phyloP scores from a whole-genome alignment of 768 basidiomycete genomes.

The Psilocybe subaeruginosa region DNA sequence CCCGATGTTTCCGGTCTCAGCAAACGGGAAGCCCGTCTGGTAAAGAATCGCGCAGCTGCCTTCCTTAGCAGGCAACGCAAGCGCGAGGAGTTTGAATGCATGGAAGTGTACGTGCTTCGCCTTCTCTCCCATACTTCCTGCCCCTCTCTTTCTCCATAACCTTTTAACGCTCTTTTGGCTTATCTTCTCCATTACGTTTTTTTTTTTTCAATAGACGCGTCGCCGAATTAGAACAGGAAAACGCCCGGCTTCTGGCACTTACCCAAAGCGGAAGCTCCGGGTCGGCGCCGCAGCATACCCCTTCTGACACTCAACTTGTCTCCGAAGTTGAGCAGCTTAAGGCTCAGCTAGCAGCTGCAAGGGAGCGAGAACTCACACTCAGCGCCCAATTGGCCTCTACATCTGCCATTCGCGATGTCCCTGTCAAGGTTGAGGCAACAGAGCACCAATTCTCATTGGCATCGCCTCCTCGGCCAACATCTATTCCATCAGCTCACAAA shows the following conservation, averaged over 20 bases:
- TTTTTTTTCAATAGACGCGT: slow-evolving; percentile 63
- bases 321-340: slow-evolving; percentile 71
- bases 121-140: slow-evolving; percentile 17
- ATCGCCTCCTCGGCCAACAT: slow-evolving; percentile 37
- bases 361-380: slow-evolving; percentile 70
- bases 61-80: slow-evolving; percentile 91
- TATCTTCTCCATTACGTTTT: slow-evolving; percentile 7
- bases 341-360: slow-evolving; percentile 62
- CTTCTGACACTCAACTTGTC: slow-evolving; percentile 41
- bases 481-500: slow-evolving; percentile 51
- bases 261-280: slow-evolving; percentile 45
- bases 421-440: slow-evolving; percentile 61
- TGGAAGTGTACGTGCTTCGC: slow-evolving; percentile 76
- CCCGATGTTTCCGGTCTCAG: slow-evolving; percentile 87
- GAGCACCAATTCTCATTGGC: slow-evolving; percentile 55
- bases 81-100: slow-evolving; percentile 88
- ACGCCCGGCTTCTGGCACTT: slow-evolving; percentile 67
- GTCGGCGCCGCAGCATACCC: slow-evolving; percentile 24
- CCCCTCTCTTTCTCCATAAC: slow-evolving; percentile 10
- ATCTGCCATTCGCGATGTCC: slow-evolving; percentile 28
- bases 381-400: slow-evolving; percentile 58
- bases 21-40: slow-evolving; percentile 89
- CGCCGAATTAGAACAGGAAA: slow-evolving; percentile 83
- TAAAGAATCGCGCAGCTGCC: slow-evolving; percentile 91
- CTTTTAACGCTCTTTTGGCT: slow-evolving; percentile 10